Base-by-base conservation (phyloP, 108 stramenopile genomes). In the Nannochloropsis oceanica region DNA sequence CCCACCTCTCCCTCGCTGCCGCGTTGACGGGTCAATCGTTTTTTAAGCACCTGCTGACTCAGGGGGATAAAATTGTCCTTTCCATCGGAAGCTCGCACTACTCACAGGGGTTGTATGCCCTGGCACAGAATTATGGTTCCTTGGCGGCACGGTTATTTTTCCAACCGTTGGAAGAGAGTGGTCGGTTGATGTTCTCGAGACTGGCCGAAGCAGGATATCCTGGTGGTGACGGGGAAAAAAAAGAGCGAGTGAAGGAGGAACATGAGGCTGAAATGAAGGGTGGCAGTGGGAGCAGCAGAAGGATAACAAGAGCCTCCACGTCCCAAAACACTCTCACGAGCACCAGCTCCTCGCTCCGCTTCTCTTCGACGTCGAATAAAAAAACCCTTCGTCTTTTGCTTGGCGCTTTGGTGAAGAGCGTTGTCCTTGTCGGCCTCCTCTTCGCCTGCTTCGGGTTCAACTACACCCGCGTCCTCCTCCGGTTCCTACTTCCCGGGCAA, bases 31-130 rank as follows among this genome's bases (percentile, higher is more conserved):
- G 82, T 11, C 88, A 89, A 85, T 87, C 89, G 11, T 27, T 89
- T 18, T 80, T 91, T 27, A 91, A 91, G 73, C 91, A 91, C 80
- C 84, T 90, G 5, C 88, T 91, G 42, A 91, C 91, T 26, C 90
- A 91, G 86, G 91, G 89, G 9, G 91, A 91, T 44, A 91, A 91
- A 86, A 90, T 91, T 25, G 84, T 87, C 13, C 86, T 90, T 10
- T 80, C 90, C 22, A 25, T 87, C 24, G 79, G 82, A 27, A 86
- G 44, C 25, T 80, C 88, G 82, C 88, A 87, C n/a, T 44, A 89
- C 50, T 88, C 88, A 14, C 91, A 91, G 50, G 91, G 91, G 43
- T 80, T 91, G 43, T 91, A 91, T 84, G 91, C 91, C 43, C 43
- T 91, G 20, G 87, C 90, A 12, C 87, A 89, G 86, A 90, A 89